phyloP scores from a whole-genome alignment of 2,329 filamentous ascomycete genomes.

The Pseudohalonectria lignicola region DNA sequence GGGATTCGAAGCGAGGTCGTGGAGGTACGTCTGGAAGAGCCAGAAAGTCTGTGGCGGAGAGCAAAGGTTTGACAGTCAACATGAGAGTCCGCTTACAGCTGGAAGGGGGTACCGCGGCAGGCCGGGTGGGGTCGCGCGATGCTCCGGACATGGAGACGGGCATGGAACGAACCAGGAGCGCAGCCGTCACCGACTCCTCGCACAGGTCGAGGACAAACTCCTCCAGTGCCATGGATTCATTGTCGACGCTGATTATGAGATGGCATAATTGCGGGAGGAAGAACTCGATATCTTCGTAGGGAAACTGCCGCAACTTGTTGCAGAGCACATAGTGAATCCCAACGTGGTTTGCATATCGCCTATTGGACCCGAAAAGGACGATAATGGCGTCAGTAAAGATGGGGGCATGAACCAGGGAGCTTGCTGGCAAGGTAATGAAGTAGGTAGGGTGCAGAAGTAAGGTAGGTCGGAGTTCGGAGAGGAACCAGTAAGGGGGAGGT shows the following conservation, averaged over 20 bases:
- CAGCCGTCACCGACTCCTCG: conserved; percentile 78
- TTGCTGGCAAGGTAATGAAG: too few relatives aligned
- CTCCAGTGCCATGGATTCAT: conserved; percentile 84
- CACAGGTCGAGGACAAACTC: conserved; percentile 80
- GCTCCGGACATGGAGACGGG: not conserved
- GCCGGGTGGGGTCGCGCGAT: not conserved
- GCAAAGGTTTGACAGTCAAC: not conserved
- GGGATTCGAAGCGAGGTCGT: conserved; percentile 66
- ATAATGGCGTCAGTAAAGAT: too few relatives aligned
- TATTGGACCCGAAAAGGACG: conserved; percentile 30
- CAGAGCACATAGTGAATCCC: conserved; percentile 84
- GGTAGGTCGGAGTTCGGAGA: not conserved
- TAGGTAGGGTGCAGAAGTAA: conserved; percentile 4
- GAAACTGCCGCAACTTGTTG: conserved; percentile 79
- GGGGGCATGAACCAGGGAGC: too few relatives aligned
- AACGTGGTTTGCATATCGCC: conserved; percentile 81
- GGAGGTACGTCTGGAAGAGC: conserved; percentile 81
- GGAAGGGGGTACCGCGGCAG: not conserved
- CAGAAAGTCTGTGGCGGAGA: conserved; percentile 63
- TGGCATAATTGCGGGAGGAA: conserved; percentile 83
- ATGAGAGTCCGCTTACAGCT: not conserved
- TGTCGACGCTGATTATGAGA: conserved; percentile 77
- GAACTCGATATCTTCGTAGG: conserved; percentile 87
- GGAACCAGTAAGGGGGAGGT: too few relatives aligned
- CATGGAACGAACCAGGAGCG: conserved; percentile 54